Base-by-base conservation (phyloP, 768 basidiomycete genomes). In the Strobilomyces confusus region DNA sequence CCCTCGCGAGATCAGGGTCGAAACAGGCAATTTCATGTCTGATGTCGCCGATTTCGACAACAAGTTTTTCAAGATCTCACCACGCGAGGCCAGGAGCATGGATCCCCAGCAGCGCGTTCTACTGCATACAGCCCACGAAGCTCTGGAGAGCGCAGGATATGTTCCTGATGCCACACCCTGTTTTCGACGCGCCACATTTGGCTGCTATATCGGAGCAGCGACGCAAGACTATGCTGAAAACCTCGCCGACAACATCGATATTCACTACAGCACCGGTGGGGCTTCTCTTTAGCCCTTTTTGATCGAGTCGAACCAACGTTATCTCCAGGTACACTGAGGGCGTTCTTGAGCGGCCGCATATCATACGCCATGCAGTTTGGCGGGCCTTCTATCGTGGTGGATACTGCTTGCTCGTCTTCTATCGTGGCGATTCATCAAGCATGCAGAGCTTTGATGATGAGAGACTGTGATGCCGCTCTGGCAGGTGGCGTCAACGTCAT, bases 361-460 rank as follows among this genome's bases (percentile, higher is more conserved):
- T 86, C 87, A 1, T 82, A 87, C 57, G 81, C 79, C 4, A 81
- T 88, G 75, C 74, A 80, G 52, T 73, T 87, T 43, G 74, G 82
- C 34, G 88, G 88, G 0, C 87, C 87, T 1, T 88, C 87, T 0
- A 71, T 86, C 17, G 84, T 86, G 1, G 69, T 87, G 33, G 85
- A 90, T 55, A 89, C 87, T 0, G 85, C 87, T 1, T 89, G 88
- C 64, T 89, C 87, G 9, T 85, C 86, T 5, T 86, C 86, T 5
- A 69, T 76, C 30, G 79, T 84, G 14, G 85, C 86, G 9, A 71
- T 89, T 25, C 79, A 89, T 67, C 84, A 84, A 57, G 88, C 83
- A 0, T 82, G 78, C 44, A 81, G 87, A 42, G 82, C 86, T 0
- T 68, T 90, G 29, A 73, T 77, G 67, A 78, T 77, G 51, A 68